Percentiles rank a stretch among this genome's conserved stretches.
These are phyloP conservation scores for Eucalyptus tenuipes DNA, from an alignment of 345 rosid genomes.

Conservation along the genomic window DNA sequence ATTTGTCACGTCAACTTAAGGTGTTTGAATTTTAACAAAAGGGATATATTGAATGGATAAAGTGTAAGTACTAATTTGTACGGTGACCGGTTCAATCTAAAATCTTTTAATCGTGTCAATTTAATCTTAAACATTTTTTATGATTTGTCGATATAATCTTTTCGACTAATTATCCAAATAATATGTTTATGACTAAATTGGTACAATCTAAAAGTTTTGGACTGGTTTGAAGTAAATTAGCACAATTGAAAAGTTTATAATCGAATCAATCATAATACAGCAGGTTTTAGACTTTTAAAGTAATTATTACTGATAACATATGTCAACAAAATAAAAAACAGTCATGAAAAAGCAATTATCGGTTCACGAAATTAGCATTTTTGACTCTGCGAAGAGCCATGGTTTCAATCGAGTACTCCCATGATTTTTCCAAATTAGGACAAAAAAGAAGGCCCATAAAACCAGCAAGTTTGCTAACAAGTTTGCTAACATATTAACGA, in stretches of 20 bases:
- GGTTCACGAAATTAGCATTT: not conserved
- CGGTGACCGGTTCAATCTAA: rapidly evolving
- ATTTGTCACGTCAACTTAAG: not conserved
- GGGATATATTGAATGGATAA: not conserved
- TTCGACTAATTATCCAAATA: too few species aligned
- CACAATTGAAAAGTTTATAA: too few species aligned
- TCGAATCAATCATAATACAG: too few species aligned
- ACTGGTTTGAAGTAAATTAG: too few species aligned
- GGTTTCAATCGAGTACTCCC: not conserved
- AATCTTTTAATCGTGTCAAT: rapidly evolving
- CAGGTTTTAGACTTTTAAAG: too few species aligned
- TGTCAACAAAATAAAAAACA: too few species aligned
- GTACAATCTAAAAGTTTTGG: too few species aligned
- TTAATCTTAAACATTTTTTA: rapidly evolving
- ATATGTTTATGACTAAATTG: too few species aligned
- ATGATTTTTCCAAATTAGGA: too few species aligned
- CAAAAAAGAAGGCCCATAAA: not conserved
- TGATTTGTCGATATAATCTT: too few species aligned
- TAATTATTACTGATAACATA: not conserved
- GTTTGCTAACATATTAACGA: not conserved
- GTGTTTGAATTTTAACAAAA: not conserved
- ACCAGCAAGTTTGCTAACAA: not conserved
- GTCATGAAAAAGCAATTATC: not conserved
- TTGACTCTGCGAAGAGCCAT: not conserved
- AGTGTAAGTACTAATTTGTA: too few species aligned